Percentiles rank a stretch among this genome's conserved stretches.
phyloP scores from a whole-genome alignment of 352 stramenopile species.

The Phytopythium helicoides region DNA sequence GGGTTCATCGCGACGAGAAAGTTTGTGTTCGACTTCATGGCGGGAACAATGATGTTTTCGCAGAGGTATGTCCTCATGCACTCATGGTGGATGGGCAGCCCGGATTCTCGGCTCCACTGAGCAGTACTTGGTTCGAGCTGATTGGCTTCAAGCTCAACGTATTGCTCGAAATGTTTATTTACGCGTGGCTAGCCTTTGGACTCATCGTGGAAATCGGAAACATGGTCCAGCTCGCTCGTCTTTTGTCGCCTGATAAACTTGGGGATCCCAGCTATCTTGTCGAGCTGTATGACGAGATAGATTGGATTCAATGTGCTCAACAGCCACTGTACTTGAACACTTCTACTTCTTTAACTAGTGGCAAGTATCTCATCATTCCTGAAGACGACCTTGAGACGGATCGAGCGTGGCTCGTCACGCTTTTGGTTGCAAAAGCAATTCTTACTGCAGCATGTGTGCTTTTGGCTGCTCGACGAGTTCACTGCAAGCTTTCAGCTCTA shows the following conservation, averaged over 20 bases:
- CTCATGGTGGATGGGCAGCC: conserved; percentile 63
- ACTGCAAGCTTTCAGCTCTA: conserved; percentile 54
- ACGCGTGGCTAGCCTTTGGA: conserved; percentile 59
- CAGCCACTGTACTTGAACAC: conserved; percentile 7
- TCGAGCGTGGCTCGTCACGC: conserved; percentile 41
- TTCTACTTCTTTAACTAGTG: neutral
- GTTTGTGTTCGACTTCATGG: conserved; percentile 59
- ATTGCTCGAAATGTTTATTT: conserved; percentile 37
- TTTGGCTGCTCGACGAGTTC: conserved; percentile 36
- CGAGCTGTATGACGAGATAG: conserved; percentile 25
- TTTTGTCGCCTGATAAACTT: conserved; percentile 27
- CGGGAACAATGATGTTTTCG: conserved; percentile 67
- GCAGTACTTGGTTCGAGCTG: conserved; percentile 61
- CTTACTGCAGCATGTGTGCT: conserved; percentile 26
- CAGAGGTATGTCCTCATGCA: conserved; percentile 58
- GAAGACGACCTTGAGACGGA: conserved; percentile 35
- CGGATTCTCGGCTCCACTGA: conserved; percentile 57
- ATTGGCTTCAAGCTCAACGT: conserved; percentile 60
- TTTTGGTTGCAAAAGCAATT: conserved; percentile 38
- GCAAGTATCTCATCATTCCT: conserved; percentile 29
- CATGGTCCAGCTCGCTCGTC: conserved; percentile 33
- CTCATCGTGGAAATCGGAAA: conserved; percentile 56
- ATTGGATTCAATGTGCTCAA: conserved; percentile 22
- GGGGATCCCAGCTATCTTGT: conserved; percentile 28
- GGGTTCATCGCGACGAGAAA: conserved; percentile 71